Percentiles rank a stretch among this genome's conserved stretches.
phyloP scores from a whole-genome alignment of 768 basidiomycete species.

The Suillus lakei region DNA sequence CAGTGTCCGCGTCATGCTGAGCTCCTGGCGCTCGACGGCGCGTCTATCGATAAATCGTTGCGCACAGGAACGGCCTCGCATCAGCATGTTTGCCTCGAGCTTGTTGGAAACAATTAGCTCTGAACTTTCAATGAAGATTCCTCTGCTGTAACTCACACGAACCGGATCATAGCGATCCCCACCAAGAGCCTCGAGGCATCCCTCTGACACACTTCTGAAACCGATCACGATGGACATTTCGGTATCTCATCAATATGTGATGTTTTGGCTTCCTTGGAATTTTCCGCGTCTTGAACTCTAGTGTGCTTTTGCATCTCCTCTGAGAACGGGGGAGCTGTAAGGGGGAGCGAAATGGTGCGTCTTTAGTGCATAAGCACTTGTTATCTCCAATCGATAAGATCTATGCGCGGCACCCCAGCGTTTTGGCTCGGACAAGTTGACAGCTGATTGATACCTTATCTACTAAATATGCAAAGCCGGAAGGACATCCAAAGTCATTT shows the following conservation, averaged over 20 bases:
- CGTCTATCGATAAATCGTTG: neutral
- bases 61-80: constrained; percentile 6
- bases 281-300: neutral
- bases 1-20: neutral
- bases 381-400: neutral
- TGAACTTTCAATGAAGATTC: constrained; percentile 1
- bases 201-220: neutral
- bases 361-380: neutral
- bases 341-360: neutral
- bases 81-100: constrained; percentile 27
- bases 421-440: neutral
- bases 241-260: neutral
- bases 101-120: constrained; percentile 7
- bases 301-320: neutral
- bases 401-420: neutral
- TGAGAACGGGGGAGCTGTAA: neutral
- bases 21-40: neutral
- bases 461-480: neutral
- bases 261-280: neutral
- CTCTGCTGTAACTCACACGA: neutral
- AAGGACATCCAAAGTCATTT: neutral
- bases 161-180: neutral
- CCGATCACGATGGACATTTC: neutral
- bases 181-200: constrained; percentile 1
- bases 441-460: neutral